phyloP scores from a whole-genome alignment of 305 asterid species.

The Fraxinus ornus region DNA sequence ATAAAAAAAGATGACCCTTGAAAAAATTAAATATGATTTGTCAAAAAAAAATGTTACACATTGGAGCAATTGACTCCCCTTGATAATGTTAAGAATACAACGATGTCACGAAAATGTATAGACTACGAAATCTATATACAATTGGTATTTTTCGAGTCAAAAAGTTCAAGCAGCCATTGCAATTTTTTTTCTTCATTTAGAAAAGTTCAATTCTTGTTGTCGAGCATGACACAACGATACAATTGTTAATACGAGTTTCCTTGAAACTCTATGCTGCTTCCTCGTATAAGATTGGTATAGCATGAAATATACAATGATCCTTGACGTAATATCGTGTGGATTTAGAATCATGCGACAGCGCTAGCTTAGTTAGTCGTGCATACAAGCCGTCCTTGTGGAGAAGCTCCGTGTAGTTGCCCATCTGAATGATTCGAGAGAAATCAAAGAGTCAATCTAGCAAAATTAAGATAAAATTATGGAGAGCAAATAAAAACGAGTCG shows the following conservation, averaged over 20 bases:
- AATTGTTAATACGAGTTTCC: not conserved
- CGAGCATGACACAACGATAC: not conserved
- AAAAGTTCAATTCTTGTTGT: slow-evolving; percentile 12
- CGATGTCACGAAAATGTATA: not conserved
- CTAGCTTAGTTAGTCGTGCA: slow-evolving; percentile 39
- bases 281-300: not conserved
- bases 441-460: no score
- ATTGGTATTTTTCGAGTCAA: no score
- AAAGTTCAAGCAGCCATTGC: no score
- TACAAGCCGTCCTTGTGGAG: no score
- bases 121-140: not conserved
- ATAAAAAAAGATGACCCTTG: not conserved
- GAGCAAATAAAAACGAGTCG: no score
- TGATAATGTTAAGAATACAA: not conserved
- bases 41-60: not conserved
- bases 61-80: no score
- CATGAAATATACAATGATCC: slow-evolving; percentile 10
- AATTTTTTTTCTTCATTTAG: not conserved
- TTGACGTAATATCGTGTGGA: not conserved
- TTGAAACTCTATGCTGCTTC: not conserved
- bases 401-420: no score
- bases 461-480: no score
- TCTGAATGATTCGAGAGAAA: no score
- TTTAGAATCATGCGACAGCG: slow-evolving; percentile 52
- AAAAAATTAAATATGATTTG: not conserved